Evolutionary conservation across 495 filamentous ascomycete genomes (phyloP).

Genomic region (Astrothelium macrocarpum): DNA sequence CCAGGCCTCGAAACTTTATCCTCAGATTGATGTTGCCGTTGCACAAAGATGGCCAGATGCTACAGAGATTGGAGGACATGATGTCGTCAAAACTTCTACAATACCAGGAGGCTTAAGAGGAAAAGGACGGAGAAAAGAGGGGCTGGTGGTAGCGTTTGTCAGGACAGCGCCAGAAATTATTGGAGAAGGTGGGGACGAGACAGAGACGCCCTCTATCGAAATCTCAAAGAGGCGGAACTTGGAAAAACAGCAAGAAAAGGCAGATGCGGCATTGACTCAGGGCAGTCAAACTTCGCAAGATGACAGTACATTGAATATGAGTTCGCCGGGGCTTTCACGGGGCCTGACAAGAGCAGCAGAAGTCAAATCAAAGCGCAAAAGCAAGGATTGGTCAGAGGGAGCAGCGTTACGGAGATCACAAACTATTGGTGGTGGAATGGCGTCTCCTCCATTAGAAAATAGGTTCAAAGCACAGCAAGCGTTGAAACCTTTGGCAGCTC

Average conservation of each 20-base stretch:
- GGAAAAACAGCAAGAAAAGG: background rate
- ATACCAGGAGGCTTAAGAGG: slow-evolving; percentile 1
- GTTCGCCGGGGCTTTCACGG: background rate
- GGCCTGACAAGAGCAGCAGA: slow-evolving; percentile 4
- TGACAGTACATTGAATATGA: background rate
- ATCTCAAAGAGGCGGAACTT: slow-evolving; percentile 44
- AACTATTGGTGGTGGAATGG: background rate
- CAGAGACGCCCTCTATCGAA: slow-evolving; percentile 56
- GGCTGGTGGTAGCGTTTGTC: slow-evolving; percentile 61
- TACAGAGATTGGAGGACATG: slow-evolving; percentile 18
- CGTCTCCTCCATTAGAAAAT: background rate
- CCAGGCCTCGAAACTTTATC: slow-evolving; percentile 17
- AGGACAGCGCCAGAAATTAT: slow-evolving; percentile 63
- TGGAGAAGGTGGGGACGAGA: slow-evolving; percentile 80
- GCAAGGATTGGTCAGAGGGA: slow-evolving; percentile 1
- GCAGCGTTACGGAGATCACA: background rate
- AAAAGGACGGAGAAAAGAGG: slow-evolving; percentile 41
- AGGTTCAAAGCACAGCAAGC: background rate
- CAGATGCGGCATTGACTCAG: background rate
- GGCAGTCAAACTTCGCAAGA: background rate
- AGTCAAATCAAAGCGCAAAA: slow-evolving; percentile 4
- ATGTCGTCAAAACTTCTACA: slow-evolving; percentile 5
- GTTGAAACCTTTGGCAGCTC: background rate
- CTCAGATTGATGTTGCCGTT: slow-evolving; percentile 31
- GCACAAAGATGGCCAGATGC: slow-evolving; percentile 33